Conservation (phyloP, 768 basidiomycete species). For the Coprinopsis marcescibilis region DNA sequence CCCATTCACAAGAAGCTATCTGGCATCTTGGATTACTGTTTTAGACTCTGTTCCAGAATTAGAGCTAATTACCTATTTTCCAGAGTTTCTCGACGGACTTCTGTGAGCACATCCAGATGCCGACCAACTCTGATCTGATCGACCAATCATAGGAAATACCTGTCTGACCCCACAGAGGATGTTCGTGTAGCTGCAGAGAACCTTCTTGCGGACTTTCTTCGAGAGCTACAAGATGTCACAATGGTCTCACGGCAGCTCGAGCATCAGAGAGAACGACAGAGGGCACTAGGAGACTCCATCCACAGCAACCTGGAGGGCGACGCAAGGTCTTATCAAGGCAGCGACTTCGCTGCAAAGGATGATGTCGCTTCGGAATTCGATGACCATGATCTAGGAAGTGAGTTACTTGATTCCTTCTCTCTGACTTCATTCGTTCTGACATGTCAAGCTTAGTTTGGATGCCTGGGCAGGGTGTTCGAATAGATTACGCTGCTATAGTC, state of each 20-base stretch:
- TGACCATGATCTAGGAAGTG: constrained; percentile 62
- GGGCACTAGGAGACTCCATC: not conserved
- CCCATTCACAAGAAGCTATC: constrained; percentile 91
- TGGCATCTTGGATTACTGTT: constrained; percentile 96
- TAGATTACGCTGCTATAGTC: constrained; percentile 88
- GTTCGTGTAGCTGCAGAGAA: constrained; percentile 89
- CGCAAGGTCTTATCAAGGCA: too few relatives aligned
- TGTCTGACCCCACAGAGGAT: constrained; percentile 92
- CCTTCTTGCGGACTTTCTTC: constrained; percentile 81
- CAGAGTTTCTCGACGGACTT: constrained; percentile 91
- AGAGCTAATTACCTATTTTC: constrained; percentile 90
- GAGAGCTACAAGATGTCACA: constrained; percentile 86
- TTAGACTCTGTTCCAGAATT: constrained; percentile 95
- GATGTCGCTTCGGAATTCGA: constrained; percentile 46
- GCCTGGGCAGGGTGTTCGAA: constrained; percentile 88
- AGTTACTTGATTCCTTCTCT: constrained; percentile 12
- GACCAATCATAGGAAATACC: constrained; percentile 64
- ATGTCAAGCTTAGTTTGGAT: constrained; percentile 57
- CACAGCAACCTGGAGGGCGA: not conserved
- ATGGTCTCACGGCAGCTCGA: constrained; percentile 63
- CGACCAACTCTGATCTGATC: constrained; percentile 4
- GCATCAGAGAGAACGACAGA: constrained; percentile 27
- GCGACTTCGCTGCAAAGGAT: constrained; percentile 32
- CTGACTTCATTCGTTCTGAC: constrained; percentile 6
- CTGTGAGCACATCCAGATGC: constrained; percentile 48